Conservation (phyloP, 371 early-diverging fungal species). For the Mucor mucedo region DNA sequence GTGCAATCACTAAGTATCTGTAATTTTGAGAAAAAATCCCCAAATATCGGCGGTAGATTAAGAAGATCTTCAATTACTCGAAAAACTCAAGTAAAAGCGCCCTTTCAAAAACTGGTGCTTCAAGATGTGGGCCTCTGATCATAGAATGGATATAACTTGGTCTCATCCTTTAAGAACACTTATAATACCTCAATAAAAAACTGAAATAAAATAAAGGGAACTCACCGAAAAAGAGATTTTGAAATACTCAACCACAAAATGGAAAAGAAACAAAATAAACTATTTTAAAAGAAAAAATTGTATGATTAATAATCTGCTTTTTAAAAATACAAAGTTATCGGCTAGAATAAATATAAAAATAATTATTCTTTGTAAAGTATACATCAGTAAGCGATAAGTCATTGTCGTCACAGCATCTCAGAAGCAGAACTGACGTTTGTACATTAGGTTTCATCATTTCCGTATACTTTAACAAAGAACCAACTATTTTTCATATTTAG, state of each 20-base stretch:
- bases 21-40: constrained; percentile 24
- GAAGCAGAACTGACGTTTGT: constrained; percentile 55
- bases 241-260: not conserved
- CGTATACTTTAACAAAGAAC: constrained; percentile 13
- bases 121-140: constrained; percentile 46
- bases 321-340: constrained; percentile 10
- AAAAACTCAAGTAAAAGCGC: constrained; percentile 41
- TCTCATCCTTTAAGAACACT: constrained; percentile 33
- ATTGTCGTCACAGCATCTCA: constrained; percentile 43
- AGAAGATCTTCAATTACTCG: constrained; percentile 20
- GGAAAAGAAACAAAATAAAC: not conserved
- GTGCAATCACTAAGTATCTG: constrained; percentile 13
- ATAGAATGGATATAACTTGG: constrained; percentile 57
- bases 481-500: not conserved
- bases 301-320: constrained; percentile 17
- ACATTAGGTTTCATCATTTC: constrained; percentile 37
- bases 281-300: constrained; percentile 3
- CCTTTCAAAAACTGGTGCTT: constrained; percentile 19
- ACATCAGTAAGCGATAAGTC: constrained; percentile 24
- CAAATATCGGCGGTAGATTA: constrained; percentile 32
- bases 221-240: constrained; percentile 7
- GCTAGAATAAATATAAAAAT: not conserved
- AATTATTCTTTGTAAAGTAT: constrained; percentile 6
- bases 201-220: not conserved
- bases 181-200: constrained; percentile 5